These are phyloP conservation scores for Lenzites betulinus DNA, from an alignment of 768 basidiomycete species.

Conservation along the genomic window DNA sequence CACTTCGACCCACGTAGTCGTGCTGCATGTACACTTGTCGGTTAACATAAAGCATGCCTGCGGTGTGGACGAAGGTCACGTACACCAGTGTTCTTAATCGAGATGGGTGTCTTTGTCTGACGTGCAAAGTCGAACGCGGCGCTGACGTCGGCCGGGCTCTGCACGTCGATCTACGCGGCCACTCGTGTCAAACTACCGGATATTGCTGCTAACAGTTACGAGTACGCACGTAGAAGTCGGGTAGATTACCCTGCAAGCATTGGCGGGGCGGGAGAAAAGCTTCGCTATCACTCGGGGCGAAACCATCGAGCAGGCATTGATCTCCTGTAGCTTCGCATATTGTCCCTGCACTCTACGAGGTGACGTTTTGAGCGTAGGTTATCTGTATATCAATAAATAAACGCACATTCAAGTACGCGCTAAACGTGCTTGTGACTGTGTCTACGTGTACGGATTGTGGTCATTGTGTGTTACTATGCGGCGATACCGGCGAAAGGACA, in stretches of 20 bases:
- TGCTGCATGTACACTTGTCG: constrained; percentile 14
- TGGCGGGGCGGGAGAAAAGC: background rate
- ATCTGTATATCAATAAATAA: background rate
- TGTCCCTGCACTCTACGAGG: background rate
- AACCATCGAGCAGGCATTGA: background rate
- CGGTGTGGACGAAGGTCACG: background rate
- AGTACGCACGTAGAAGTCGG: background rate
- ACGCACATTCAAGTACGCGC: constrained; percentile 6
- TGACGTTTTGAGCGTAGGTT: background rate
- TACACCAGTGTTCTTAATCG: constrained; percentile 33
- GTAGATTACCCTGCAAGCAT: constrained; percentile 2
- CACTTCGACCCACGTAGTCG: constrained; percentile 32
- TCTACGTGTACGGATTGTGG: background rate
- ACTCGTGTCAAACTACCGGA: background rate
- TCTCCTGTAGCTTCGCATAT: background rate
- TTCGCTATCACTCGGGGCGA: background rate
- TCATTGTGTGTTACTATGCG: background rate
- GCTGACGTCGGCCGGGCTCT: constrained; percentile 23
- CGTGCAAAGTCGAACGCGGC: constrained; percentile 30
- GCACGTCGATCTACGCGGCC: constrained; percentile 10
- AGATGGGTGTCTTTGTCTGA: constrained; percentile 23
- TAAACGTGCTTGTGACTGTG: background rate
- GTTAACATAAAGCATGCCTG: background rate
- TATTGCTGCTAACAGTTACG: background rate
- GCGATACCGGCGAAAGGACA: background rate